Percentiles rank a stretch among this genome's conserved stretches.
These are phyloP conservation scores for Pyrenula aspistea DNA, from an alignment of 495 filamentous ascomycete species.

Conservation along the genomic window DNA sequence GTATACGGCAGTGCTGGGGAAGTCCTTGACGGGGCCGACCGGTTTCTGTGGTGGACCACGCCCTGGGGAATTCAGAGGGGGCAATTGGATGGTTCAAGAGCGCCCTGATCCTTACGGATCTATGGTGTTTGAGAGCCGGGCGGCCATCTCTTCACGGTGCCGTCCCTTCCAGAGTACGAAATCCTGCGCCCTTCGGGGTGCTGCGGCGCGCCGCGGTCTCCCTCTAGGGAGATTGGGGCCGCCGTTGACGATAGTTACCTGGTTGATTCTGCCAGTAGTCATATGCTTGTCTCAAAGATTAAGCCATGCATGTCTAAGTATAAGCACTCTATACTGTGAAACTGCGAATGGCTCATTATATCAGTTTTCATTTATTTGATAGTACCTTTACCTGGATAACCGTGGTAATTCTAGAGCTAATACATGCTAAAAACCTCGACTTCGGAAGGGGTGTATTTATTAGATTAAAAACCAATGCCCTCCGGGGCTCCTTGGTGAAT, in stretches of 20 bases:
- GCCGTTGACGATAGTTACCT: slow-evolving; percentile 43
- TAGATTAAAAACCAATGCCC: slow-evolving; percentile 60
- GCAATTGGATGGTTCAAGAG: slow-evolving; percentile 29
- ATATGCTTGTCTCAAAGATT: slow-evolving; percentile 67
- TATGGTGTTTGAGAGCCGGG: neutral
- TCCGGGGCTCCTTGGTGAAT: slow-evolving; percentile 51
- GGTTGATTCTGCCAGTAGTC: slow-evolving; percentile 62
- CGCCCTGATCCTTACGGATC: neutral
- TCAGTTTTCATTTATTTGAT: slow-evolving; percentile 65
- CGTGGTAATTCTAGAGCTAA: slow-evolving; percentile 66
- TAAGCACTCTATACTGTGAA: slow-evolving; percentile 57
- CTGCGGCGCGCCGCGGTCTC: slow-evolving; percentile 4
- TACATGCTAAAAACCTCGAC: slow-evolving; percentile 58
- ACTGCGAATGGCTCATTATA: slow-evolving; percentile 64
- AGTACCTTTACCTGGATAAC: slow-evolving; percentile 63
- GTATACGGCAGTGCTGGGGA: slow-evolving; percentile 18
- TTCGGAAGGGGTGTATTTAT: slow-evolving; percentile 56
- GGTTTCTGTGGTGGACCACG: slow-evolving; percentile 20
- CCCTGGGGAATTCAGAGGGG: slow-evolving; percentile 33
- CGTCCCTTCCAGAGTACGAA: slow-evolving; percentile 7
- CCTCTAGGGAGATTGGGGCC: neutral
- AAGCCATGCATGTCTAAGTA: slow-evolving; percentile 65
- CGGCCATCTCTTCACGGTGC: neutral
- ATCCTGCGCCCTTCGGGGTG: neutral
- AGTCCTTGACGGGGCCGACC: neutral